Evolutionary conservation across 352 stramenopile genomes (phyloP), one percentile per base, ranked within the genome.

Genomic region (Pythium biforme): DNA sequence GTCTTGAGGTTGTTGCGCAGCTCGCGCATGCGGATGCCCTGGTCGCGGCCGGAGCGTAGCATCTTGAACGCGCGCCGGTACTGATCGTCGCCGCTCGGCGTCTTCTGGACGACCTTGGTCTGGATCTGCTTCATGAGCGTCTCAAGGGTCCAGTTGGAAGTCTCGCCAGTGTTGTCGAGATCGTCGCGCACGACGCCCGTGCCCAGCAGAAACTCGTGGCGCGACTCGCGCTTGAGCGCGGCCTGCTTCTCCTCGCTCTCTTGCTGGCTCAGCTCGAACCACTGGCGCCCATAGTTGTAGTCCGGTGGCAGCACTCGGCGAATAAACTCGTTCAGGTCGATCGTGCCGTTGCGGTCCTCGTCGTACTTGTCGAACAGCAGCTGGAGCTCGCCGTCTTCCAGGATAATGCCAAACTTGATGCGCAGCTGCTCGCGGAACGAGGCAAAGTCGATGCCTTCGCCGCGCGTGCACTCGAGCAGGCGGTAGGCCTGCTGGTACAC

Each of bases 341-440:
- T 92, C 22, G 68, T 89, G 55, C 85, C 87, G 45, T 93, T 89
- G 19, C 69, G 67, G 55, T 94, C 83, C 37, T 89, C 80, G 60
- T 94, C 84, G 60, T 92, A 94, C 72, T 90, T 92, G 69, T 90
- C 79, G 59, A 95, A 95, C 4, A 95, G 76, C 31, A 86, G 68
- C 50, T 84, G 70, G 15, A 92, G 71, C 70, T 94, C 84, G 31
- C 31, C 59, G 47, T 92, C 84, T 49, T 89, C 75, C 41, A 94
- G 59, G 41, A 89, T 88, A 59, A 94, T 90, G 14, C 80, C 82
- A 62, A 94, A 89, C 50, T 90, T 92, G 61, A 86, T 76, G 19
- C 78, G 78, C 9, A 94, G 73, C 55, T 90, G 81, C 62, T 92
- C 81, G 11, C 72, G 73, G 52, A 94, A 94, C 47, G 78, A 90